Evolutionary conservation across 1,139 yeast species (phyloP), one percentile per base, ranked within the genome.

Genomic region (Blastobotrys persicus): DNA sequence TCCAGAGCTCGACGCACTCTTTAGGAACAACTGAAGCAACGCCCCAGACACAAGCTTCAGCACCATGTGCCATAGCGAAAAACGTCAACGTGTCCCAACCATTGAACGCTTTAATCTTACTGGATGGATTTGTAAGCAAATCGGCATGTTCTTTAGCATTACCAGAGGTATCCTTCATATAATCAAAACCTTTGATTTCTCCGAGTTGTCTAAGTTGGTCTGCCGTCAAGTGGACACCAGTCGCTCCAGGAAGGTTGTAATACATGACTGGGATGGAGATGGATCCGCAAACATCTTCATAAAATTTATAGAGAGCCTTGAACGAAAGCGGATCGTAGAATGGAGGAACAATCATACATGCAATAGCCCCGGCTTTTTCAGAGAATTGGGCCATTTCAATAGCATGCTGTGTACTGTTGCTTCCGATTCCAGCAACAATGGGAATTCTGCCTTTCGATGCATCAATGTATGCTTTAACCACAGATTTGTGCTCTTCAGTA

Each of bases 261-360:
- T 46, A 46, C 49, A 46, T 46, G 43, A 46, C 38, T 4, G 49
- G 49, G 14, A 46, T 31, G 5, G 42, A 34, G n/a, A 46, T 42
- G 16, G 49, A 42, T 11, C 33, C 33, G 33, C 49, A 46, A 7
- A 46, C 46, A 17, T 46, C 49, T 20, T 46, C 46, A 26, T 46
- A 46, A 39, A 42, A 46, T 39, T 46, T 42, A 43, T 46, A 46
- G n/a, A 46, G 49, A 5, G 49, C 46, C 39, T 46, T 42, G 43
- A 46, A 46, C 7, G 49, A 35, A 7, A 46, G 49, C 3, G 49
- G 49, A 19, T 46, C 49, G 20, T 46, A 46, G 39, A 46, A 46
- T 18, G 49, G 49, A n/a, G 49, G 49, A n/a, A 46, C 49, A 12
- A 46, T 26, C 49, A 46, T 46, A 19, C 42, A 35, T n/a, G 49